A percentile compares a stretch with the other conserved stretches of the same genome.
phyloP scores from a whole-genome alignment of 2,329 filamentous ascomycete genomes.

The Paraconiothyrium sp. region DNA sequence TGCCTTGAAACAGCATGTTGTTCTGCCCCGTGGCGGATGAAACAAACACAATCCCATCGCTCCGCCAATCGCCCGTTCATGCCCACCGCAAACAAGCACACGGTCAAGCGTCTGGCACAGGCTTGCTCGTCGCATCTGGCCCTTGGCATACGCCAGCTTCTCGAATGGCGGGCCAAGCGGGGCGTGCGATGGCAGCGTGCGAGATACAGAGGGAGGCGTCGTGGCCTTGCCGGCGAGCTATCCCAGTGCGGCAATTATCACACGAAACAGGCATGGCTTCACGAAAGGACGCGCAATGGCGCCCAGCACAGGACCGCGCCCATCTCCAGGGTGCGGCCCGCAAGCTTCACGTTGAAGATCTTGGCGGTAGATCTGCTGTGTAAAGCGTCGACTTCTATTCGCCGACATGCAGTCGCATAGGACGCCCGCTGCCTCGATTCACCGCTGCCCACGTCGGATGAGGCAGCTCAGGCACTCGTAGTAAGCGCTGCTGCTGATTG shows the following conservation, averaged over 20 bases:
- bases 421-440: background rate
- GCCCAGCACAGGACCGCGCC: background rate
- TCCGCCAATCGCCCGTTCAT: background rate
- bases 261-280: conserved; percentile 3
- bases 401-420: background rate
- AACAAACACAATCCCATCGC: background rate
- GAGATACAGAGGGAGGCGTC: conserved; percentile 4
- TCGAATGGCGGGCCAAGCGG: background rate
- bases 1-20: background rate
- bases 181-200: background rate
- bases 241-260: background rate
- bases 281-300: conserved; percentile 5
- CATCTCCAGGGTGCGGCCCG: conserved; percentile 5
- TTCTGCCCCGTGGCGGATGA: background rate
- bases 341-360: background rate
- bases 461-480: conserved; percentile 7
- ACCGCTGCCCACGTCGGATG: background rate
- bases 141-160: background rate
- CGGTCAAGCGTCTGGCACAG: background rate
- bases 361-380: conserved; percentile 2
- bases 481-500: conserved; percentile 5
- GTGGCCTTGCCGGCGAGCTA: background rate
- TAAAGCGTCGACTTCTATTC: background rate
- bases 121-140: background rate
- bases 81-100: background rate